These are phyloP conservation scores for Penicillium coprophilum DNA, from an alignment of 495 filamentous ascomycete genomes.

Conservation along the genomic window DNA sequence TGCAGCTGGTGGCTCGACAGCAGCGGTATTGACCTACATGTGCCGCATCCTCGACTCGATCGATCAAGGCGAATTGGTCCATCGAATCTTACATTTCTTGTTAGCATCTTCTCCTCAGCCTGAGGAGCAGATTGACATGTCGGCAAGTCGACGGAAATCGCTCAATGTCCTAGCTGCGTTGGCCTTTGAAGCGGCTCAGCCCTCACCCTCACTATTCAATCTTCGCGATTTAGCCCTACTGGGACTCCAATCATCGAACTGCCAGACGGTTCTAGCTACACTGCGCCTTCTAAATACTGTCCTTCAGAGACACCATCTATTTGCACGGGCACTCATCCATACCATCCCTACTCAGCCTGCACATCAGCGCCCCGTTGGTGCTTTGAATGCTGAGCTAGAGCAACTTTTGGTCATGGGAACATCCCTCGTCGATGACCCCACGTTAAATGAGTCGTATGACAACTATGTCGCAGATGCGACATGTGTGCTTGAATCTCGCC, in stretches of 20 bases:
- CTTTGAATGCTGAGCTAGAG: constrained; percentile 76
- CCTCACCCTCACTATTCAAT: constrained; percentile 87
- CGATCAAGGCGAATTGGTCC: constrained; percentile 87
- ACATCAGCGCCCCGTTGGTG: constrained; percentile 70
- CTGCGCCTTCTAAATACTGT: constrained; percentile 81
- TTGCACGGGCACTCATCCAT: constrained; percentile 71
- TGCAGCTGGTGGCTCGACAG: constrained; percentile 91
- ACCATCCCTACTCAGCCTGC: constrained; percentile 62
- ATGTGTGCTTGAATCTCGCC: constrained; percentile 73
- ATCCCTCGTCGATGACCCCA: constrained; percentile 66
- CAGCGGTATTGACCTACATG: constrained; percentile 92
- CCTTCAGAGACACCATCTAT: constrained; percentile 80
- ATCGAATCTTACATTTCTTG: constrained; percentile 90
- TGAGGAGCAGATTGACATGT: constrained; percentile 56
- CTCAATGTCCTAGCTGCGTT: constrained; percentile 80
- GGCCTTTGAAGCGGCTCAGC: constrained; percentile 59
- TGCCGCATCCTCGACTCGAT: constrained; percentile 85
- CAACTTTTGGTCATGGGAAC: constrained; percentile 70
- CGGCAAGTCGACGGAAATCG: constrained; percentile 75
- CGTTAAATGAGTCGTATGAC: constrained; percentile 77
- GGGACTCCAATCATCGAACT: constrained; percentile 78
- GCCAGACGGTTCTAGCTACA: constrained; percentile 85
- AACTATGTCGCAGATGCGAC: constrained; percentile 79
- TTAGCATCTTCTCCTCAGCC: constrained; percentile 65
- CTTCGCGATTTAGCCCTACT: constrained; percentile 85